Conservation (phyloP, 768 basidiomycete species). For the Panaeolus papilionaceus region DNA sequence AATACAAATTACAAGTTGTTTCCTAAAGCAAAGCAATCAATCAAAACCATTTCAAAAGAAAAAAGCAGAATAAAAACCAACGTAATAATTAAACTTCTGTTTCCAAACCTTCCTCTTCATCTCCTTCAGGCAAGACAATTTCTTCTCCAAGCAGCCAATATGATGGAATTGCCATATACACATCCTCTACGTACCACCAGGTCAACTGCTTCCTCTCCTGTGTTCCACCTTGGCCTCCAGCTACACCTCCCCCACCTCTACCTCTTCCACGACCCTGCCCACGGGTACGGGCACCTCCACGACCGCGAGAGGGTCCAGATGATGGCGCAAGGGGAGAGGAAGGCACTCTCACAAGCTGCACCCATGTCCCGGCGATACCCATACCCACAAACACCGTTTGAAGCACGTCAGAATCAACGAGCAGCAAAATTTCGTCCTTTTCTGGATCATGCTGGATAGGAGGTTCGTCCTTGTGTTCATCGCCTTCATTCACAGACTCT, state of each 20-base stretch:
- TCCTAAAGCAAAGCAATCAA: neutral
- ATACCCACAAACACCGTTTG: constrained; percentile 53
- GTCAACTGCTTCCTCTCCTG: constrained; percentile 25
- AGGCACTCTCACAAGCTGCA: constrained; percentile 55
- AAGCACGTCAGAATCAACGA: constrained; percentile 49
- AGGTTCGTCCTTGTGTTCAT: constrained; percentile 15
- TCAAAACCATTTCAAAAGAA: neutral
- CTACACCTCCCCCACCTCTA: constrained; percentile 2
- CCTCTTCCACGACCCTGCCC: constrained; percentile 19
- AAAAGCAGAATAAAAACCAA: neutral
- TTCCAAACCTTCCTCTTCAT: constrained; percentile 21
- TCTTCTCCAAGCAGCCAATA: constrained; percentile 42
- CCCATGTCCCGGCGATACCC: constrained; percentile 64
- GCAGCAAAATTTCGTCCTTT: constrained; percentile 58
- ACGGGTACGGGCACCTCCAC: constrained; percentile 25
- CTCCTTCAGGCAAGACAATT: constrained; percentile 19
- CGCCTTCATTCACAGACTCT: constrained; percentile 16
- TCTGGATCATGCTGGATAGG: constrained; percentile 43
- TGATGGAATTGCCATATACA: constrained; percentile 59
- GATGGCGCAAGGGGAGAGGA: constrained; percentile 1
- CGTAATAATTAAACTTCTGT: neutral
- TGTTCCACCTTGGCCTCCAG: constrained; percentile 15
- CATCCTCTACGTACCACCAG: constrained; percentile 69
- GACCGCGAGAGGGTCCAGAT: constrained; percentile 17
- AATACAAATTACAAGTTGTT: neutral